Evolutionary conservation across 176 grass and related monocot species (phyloP).

Genomic region (Triticum urartu): DNA sequence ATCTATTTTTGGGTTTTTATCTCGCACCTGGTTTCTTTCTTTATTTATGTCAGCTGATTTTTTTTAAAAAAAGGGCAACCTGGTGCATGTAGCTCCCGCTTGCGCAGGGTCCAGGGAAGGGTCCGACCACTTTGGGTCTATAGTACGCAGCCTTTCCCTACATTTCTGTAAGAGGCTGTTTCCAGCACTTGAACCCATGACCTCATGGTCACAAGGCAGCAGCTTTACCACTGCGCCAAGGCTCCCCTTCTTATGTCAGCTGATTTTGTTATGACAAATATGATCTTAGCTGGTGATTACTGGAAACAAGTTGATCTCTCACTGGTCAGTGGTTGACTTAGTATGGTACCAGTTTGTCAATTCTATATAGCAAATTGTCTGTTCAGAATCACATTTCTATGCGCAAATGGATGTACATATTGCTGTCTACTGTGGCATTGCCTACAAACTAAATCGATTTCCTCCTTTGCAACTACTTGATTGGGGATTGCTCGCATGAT

Average conservation of each 20-base stretch:
- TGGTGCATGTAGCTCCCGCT: too few relatives aligned
- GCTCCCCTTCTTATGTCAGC: not conserved
- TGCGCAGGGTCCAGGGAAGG: too few relatives aligned
- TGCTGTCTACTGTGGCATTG: not conserved
- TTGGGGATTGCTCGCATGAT: not conserved
- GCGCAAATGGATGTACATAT: not conserved
- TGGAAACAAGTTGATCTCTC: not conserved
- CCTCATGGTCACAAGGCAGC: too few relatives aligned
- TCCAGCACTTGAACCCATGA: too few relatives aligned
- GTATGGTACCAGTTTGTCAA: not conserved
- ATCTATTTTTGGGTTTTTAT: not conserved
- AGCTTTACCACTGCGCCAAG: too few relatives aligned
- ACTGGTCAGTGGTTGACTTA: not conserved
- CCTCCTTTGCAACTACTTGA: conserved; percentile 1
- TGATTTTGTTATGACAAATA: not conserved
- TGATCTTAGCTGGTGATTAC: conserved; percentile 11
- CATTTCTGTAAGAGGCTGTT: too few relatives aligned
- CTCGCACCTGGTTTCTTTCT: not conserved
- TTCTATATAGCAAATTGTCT: not conserved
- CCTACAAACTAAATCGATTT: not conserved
- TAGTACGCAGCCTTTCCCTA: too few relatives aligned
- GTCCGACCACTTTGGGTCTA: too few relatives aligned
- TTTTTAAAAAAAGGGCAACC: too few relatives aligned
- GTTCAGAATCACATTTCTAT: not conserved
- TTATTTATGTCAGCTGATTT: not conserved